Evolutionary conservation across 805 yeast genomes (phyloP), one percentile per base, ranked within the genome.

Genomic region (Candida maris): DNA sequence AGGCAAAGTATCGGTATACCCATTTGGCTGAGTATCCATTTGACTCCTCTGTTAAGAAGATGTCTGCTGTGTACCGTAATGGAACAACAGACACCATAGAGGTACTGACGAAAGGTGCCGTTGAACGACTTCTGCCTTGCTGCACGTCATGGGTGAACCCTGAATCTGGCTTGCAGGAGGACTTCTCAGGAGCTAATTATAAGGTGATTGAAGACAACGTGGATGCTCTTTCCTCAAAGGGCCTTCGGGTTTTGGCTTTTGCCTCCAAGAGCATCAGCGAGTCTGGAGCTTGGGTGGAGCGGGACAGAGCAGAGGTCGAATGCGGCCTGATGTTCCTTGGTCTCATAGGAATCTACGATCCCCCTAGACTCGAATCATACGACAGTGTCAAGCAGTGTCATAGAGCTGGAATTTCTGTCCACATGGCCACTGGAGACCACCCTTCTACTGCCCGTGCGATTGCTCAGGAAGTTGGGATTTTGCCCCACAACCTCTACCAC

Each of bases 381-480:
- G 73, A 66, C 9, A 73, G 85, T 5, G 89, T 83, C 16, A 72
- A 71, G 48, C 57, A 64, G 41, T 82, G 89, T 58, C 87, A 81
- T 53, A 66, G 58, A 32, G 91, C 91, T 12, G 91, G 91, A 42
- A 79, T 83, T 48, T 76, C 79, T 45, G 89, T 83, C 30, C 86
- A 79, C 49, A 83, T 83, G 91, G 71, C 84, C 27, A 83, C 91
- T 14, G 91, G 91, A 44, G 91, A 83, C 55, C 87, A 81, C 51
- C 84, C 82, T 7, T 81, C 81, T 24, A 83, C 91, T 28, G 91
- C 91, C 13, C 66, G 68, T 39, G 86, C 89, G 4, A 83, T 83
- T 65, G 89, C 91, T 13, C 80, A 77, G 56, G 88, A 83, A 56
- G 88, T 83, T 34, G 89, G 89, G 12, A 83, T 83, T 42, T 59